A percentile compares a stretch with the other conserved stretches of the same genome.
phyloP scores from a whole-genome alignment of 768 basidiomycete genomes.

The Nevesoporus exiguus region DNA sequence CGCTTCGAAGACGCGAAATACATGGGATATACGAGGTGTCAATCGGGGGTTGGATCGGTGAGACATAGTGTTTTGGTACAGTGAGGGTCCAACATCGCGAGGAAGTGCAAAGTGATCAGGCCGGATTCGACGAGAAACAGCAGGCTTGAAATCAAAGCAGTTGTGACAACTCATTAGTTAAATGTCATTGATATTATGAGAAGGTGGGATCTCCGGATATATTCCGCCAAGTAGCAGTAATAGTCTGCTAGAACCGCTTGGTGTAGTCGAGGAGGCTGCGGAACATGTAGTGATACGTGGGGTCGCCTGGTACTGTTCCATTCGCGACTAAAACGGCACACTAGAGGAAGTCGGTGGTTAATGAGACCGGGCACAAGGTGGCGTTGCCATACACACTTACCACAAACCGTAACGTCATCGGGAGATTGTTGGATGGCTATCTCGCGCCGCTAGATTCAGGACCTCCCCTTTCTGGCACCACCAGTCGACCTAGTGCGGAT shows the following conservation, averaged over 20 bases:
- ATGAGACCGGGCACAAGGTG: conserved; percentile 2
- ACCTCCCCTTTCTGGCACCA: conserved; percentile 8
- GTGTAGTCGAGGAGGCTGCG: not conserved
- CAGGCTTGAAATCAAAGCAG: not conserved
- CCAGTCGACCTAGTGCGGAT: conserved; percentile 4
- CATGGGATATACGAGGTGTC: not conserved
- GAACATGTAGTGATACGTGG: not conserved
- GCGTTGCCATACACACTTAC: conserved; percentile 12
- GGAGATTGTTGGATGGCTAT: conserved; percentile 9
- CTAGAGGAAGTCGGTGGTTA: not conserved
- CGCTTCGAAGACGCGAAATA: not conserved
- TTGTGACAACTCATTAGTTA: not conserved
- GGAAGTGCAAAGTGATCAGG: not conserved
- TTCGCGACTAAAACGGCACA: conserved; percentile 6
- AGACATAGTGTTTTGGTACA: not conserved
- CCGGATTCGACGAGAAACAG: not conserved
- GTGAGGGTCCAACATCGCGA: not conserved
- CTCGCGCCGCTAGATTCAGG: conserved; percentile 6
- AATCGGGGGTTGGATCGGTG: not conserved
- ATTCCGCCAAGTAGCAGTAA: not conserved
- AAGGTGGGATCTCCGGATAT: conserved; percentile 1
- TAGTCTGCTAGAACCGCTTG: not conserved
- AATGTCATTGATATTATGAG: conserved; percentile 13
- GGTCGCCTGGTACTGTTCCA: not conserved
- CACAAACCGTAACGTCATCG: not conserved